Evolutionary conservation across 345 rosid species (phyloP).

Genomic region (Hibiscus mutabilis): DNA sequence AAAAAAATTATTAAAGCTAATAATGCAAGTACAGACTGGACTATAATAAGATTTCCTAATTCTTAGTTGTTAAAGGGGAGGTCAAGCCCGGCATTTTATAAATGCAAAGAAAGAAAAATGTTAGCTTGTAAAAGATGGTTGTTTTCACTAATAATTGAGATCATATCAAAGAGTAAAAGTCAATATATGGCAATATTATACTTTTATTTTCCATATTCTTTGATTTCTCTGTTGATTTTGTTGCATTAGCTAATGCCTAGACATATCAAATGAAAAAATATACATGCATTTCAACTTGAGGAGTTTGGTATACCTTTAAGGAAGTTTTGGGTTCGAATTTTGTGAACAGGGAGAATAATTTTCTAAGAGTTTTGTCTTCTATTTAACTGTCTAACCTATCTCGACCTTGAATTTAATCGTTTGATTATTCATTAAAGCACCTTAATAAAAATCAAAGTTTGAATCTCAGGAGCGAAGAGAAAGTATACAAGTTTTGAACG

Average conservation of each 20-base stretch:
- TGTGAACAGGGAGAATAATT: too few species aligned
- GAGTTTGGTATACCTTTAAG: too few species aligned
- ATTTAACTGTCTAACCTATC: too few species aligned
- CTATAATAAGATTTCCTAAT: not conserved
- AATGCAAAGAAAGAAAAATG: not conserved
- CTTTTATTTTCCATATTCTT: not conserved
- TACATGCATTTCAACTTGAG: too few species aligned
- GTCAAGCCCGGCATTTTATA: not conserved
- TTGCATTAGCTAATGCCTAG: too few species aligned
- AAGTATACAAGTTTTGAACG: slow-evolving; percentile 10
- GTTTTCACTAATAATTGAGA: not conserved
- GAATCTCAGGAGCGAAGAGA: not conserved
- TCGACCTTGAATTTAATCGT: too few species aligned
- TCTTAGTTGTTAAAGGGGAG: not conserved
- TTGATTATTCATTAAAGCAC: too few species aligned
- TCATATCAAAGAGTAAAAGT: not conserved
- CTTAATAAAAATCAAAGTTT: too few species aligned
- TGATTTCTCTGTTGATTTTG: too few species aligned
- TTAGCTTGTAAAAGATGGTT: not conserved
- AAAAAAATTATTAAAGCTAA: not conserved
- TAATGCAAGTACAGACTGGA: not conserved
- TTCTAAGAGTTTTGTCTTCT: too few species aligned
- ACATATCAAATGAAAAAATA: too few species aligned
- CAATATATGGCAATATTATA: not conserved
- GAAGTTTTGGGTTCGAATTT: too few species aligned